phyloP scores from a whole-genome alignment of 2,329 filamentous ascomycete genomes.

The Grosmannia clavigera region DNA sequence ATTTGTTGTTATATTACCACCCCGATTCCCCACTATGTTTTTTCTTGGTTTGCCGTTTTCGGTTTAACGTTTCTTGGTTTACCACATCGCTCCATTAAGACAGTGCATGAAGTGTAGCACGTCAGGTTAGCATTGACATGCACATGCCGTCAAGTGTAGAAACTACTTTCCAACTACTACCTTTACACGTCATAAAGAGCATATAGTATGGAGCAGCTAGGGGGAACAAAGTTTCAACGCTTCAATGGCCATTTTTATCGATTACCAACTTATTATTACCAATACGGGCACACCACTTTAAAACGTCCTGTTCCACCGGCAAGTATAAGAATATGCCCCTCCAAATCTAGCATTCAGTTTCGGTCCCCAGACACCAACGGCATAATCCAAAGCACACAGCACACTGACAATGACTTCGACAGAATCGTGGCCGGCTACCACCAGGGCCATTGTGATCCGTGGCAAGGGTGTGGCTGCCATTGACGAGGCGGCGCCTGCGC shows the following conservation, averaged over 20 bases:
- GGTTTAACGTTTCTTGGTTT: no score
- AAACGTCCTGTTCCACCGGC: background rate
- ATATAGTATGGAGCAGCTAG: background rate
- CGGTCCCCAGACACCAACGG: background rate
- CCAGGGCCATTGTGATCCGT: slow-evolving; percentile 15
- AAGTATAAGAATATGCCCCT: background rate
- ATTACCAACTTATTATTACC: background rate
- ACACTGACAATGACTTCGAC: slow-evolving; percentile 8
- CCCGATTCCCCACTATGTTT: no score
- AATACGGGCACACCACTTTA: background rate
- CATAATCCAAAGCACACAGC: background rate
- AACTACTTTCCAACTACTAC: background rate
- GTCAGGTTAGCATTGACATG: no score
- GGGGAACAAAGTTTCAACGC: background rate
- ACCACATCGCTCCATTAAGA: no score
- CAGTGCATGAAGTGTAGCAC: no score
- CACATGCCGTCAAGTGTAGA: no score
- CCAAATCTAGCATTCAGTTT: background rate
- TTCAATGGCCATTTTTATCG: background rate
- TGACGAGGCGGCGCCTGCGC: slow-evolving; percentile 12
- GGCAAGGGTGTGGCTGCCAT: slow-evolving; percentile 12
- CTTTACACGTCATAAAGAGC: background rate
- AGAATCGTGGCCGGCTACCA: slow-evolving; percentile 10
- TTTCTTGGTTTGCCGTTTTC: no score
- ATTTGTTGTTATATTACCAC: no score